Base-by-base conservation (phyloP, 1,284 basidiomycete genomes). In the Trichosporon ovoides region DNA sequence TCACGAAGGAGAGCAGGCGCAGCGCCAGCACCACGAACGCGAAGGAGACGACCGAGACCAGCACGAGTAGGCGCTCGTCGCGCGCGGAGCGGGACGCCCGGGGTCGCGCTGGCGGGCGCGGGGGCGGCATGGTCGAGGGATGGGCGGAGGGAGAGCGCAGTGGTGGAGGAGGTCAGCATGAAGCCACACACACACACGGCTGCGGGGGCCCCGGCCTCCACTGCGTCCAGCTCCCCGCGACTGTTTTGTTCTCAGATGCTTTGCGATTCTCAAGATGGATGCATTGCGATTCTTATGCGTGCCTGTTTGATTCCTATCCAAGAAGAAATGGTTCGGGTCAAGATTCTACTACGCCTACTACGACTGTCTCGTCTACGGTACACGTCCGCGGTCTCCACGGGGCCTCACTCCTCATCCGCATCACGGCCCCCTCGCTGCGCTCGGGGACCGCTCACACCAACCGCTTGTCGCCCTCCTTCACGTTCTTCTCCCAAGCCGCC, bases 1-100 rank as follows among this genome's bases (percentile, higher is more conserved):
- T 35, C 3, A 72, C 11, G 38, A 50, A 56, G 49, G 12, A 14
- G 12, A 46, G 40, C 13, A 24, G 22, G 19, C 28, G 22, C 22
- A 46, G 40, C 13, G 40, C 40, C 14, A 46, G 40, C 5, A 46
- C 12, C 12, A 14, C n/a, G 40, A n/a, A n/a, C n/a, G 22, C 40
- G 22, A 28, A 14, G 40, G 22, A 46, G n/a, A n/a, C n/a, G n/a
- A n/a, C n/a, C n/a, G n/a, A n/a, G n/a, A n/a, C n/a, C n/a, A n/a
- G n/a, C n/a, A n/a, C n/a, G n/a, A 46, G 40, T 11, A 46, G 40
- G 22, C 16, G 28, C 40, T 46, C 40, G 40, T 46, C 40, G 7
- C 22, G 22, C 40, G 40, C 13, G 19, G 20, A 14, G 22, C 40
- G 22, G 11, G 40, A 24, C 22, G 40, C 28, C 40, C 22, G 19